phyloP scores from a whole-genome alignment of 257 asterid genomes.

The Anisodus acutangulus region DNA sequence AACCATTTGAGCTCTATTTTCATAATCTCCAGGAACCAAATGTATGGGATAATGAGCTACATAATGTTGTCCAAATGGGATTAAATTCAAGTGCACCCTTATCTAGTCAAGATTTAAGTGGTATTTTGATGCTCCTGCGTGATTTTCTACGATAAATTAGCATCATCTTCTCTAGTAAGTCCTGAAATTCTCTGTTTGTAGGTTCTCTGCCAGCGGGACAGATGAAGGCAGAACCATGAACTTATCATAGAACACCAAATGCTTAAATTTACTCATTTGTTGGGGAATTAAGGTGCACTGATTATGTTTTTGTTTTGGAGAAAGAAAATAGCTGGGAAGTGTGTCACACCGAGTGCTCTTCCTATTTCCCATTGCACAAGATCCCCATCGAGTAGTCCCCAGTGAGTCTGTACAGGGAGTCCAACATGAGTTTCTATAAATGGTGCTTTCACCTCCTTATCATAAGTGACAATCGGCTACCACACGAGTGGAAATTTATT shows the following conservation, averaged over 20 bases:
- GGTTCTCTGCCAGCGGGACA: constrained; percentile 59
- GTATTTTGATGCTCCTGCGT: constrained; percentile 36
- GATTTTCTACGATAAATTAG: constrained; percentile 8
- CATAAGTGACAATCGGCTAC: not conserved
- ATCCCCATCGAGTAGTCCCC: not conserved
- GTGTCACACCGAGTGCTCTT: not conserved
- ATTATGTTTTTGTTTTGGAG: not conserved
- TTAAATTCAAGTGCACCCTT: constrained; percentile 56
- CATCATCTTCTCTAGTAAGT: constrained; percentile 19
- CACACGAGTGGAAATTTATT: not conserved
- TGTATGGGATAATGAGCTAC: constrained; percentile 82
- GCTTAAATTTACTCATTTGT: not conserved
- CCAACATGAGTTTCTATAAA: not conserved
- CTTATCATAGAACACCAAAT: not conserved
- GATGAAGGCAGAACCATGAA: constrained; percentile 68
- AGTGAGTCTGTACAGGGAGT: constrained; percentile 23
- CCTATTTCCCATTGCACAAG: not conserved
- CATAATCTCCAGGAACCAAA: constrained; percentile 48
- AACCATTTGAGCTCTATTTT: not conserved
- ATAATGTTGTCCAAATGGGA: constrained; percentile 76
- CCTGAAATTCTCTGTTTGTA: constrained; percentile 37
- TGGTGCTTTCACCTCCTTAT: not conserved
- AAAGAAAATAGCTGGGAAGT: not conserved
- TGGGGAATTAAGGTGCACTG: not conserved
- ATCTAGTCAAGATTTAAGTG: constrained; percentile 65